Evolutionary conservation across 2,329 filamentous ascomycete genomes (phyloP), one percentile per base, ranked within the genome.

Genomic region (Colletotrichum orbiculare): DNA sequence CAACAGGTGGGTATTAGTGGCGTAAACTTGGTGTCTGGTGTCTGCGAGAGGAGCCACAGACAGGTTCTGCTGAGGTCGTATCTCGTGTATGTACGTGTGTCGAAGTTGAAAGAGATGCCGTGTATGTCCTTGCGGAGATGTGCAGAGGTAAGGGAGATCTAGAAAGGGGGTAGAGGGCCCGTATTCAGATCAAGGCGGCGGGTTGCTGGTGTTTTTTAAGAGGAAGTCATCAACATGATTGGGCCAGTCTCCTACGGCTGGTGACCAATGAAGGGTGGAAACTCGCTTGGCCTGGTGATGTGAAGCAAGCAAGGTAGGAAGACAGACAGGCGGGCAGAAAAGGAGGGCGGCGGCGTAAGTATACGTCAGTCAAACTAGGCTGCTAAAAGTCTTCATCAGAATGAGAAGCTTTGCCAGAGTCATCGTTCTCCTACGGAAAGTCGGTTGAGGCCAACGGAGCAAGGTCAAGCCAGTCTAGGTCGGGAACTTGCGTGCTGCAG

Each of bases 151-250:
- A 72, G 67, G 68, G 71, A 74, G 73, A 74, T 72, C 72, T 74
- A 72, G 72, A 73, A 72, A 71, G 70, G 42, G 42, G 46, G 42
- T 56, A 48, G 49, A 52, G 52, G 53, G 62, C 45, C 58, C 49
- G 53, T 50, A 59, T 74, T 74, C 71, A 74, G 71, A 74, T 77
- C 73, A 76, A 74, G 75, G 73, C 73, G 77, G 75, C 73, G 76
- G 75, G 77, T 81, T 75, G 75, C 75, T 79, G 41, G 52, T 73
- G 75, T 75, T 80, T 75, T 75, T 75, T 72, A 71, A 71, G 25
- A 25, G 67, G 71, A 70, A 76, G 71, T 71, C 75, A 75, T 77
- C 69, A 75, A 79, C 75, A 78, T 82, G 80, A 83, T 83, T 82
- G 81, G 81, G 69, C 69, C 71, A 68, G 71, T 66, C 67, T 67